A percentile compares a stretch with the other conserved stretches of the same genome.
Evolutionary conservation across 139 green algal species (phyloP).

Genomic region (Yamagishiella unicocca): DNA sequence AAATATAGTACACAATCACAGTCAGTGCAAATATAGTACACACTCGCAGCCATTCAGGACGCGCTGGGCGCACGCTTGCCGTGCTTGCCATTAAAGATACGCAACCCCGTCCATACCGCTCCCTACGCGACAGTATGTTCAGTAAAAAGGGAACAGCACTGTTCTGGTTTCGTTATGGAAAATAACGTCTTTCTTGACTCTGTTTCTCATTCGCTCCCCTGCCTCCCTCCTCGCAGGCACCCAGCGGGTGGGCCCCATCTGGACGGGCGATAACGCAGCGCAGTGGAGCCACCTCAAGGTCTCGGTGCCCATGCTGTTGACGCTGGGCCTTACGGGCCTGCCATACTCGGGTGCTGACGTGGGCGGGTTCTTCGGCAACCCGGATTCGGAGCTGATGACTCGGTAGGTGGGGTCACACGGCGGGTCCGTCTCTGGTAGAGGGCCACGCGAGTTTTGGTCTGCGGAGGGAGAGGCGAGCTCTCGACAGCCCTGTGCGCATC

Average conservation of each 20-base stretch:
- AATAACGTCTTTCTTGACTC: not conserved
- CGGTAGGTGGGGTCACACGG: conserved; percentile 83
- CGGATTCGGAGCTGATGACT: conserved; percentile 92
- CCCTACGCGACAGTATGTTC: too few relatives aligned
- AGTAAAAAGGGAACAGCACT: not conserved
- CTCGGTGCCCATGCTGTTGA: conserved; percentile 95
- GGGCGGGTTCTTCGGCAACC: conserved; percentile 99
- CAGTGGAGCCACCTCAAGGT: conserved; percentile 88
- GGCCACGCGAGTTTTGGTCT: too few relatives aligned
- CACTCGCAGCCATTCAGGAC: too few relatives aligned
- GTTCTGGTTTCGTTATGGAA: not conserved
- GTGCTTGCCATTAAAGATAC: too few relatives aligned
- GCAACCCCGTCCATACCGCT: too few relatives aligned
- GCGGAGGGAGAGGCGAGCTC: too few relatives aligned
- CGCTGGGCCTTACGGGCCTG: conserved; percentile 89
- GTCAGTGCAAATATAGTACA: too few relatives aligned
- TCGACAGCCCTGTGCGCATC: too few relatives aligned
- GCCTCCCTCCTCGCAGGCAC: conserved; percentile 56
- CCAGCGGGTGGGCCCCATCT: conserved; percentile 94
- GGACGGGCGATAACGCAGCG: conserved; percentile 99
- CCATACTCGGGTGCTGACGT: conserved; percentile 96
- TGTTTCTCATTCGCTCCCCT: not conserved
- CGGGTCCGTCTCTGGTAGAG: too few relatives aligned
- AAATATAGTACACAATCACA: too few relatives aligned
- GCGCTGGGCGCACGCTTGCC: too few relatives aligned